phyloP scores from a whole-genome alignment of 2,329 filamentous ascomycete species.

The Claviceps paspali region DNA sequence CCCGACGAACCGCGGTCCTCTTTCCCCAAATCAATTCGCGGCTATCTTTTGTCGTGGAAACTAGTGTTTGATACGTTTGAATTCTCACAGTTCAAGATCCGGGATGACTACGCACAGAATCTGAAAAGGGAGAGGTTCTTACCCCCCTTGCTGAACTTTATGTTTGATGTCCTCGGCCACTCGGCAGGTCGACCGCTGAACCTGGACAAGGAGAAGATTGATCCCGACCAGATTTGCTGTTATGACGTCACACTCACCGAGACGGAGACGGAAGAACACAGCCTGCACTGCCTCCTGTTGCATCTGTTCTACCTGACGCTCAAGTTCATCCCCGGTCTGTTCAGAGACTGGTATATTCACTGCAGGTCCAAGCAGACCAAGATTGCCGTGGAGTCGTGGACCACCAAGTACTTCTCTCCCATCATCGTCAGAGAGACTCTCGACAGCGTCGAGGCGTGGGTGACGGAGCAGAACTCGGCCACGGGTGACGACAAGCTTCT shows the following conservation, averaged over 20 bases:
- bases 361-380: slow-evolving; percentile 69
- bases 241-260: slow-evolving; percentile 39
- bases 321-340: slow-evolving; percentile 60
- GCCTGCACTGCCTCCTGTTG: slow-evolving; percentile 69
- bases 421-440: slow-evolving; percentile 51
- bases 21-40: slow-evolving; percentile 55
- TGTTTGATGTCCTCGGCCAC: slow-evolving; percentile 74
- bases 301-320: slow-evolving; percentile 77
- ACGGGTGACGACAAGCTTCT: slow-evolving; percentile 39
- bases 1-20: slow-evolving; percentile 48
- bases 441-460: slow-evolving; percentile 54
- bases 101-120: slow-evolving; percentile 63
- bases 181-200: slow-evolving; percentile 58
- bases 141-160: slow-evolving; percentile 56
- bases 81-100: slow-evolving; percentile 66
- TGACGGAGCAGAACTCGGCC: slow-evolving; percentile 32
- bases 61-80: slow-evolving; percentile 77
- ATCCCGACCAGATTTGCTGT: slow-evolving; percentile 35
- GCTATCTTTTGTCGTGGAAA: slow-evolving; percentile 80
- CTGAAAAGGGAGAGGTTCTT: slow-evolving; percentile 62
- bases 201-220: slow-evolving; percentile 52
- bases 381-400: slow-evolving; percentile 70
- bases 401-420: slow-evolving; percentile 66
- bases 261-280: slow-evolving; percentile 49
- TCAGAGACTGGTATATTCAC: slow-evolving; percentile 72